A percentile compares a stretch with the other conserved stretches of the same genome.
These are phyloP conservation scores for Taphrina flavorubra DNA, from an alignment of 1,139 yeast species.

Conservation along the genomic window DNA sequence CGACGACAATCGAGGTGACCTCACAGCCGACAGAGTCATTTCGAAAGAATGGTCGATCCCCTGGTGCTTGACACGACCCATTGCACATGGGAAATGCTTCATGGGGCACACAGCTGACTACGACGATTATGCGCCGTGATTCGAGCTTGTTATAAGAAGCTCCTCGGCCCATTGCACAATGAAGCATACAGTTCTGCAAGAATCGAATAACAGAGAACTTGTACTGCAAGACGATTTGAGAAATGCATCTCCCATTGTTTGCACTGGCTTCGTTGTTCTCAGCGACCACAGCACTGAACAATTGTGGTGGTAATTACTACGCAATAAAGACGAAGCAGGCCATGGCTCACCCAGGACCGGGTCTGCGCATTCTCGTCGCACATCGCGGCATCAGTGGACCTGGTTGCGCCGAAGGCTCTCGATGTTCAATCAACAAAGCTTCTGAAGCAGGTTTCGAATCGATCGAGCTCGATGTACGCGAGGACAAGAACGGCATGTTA, in stretches of 20 bases:
- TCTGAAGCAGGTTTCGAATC: background rate
- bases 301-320: slow-evolving; percentile 5
- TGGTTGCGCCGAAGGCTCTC: slow-evolving; percentile 4
- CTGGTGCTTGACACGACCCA: too few relatives aligned
- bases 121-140: too few relatives aligned
- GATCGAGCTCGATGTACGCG: slow-evolving; percentile 1
- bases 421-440: slow-evolving; percentile 11
- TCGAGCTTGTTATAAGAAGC: too few relatives aligned
- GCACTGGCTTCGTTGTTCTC: too few relatives aligned
- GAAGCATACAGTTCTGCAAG: background rate
- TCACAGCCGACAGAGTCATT: background rate
- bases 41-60: too few relatives aligned
- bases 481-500: slow-evolving; percentile 9
- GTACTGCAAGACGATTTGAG: too few relatives aligned
- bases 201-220: background rate
- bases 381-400: slow-evolving; percentile 8
- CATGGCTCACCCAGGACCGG: background rate
- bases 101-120: too few relatives aligned
- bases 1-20: background rate
- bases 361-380: slow-evolving; percentile 11
- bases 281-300: background rate
- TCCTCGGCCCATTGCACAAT: too few relatives aligned
- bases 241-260: too few relatives aligned
- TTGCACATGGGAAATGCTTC: too few relatives aligned
- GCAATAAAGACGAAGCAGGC: slow-evolving; percentile 7